phyloP scores from a whole-genome alignment of 345 rosid species.

The Conringia planisiliqua region DNA sequence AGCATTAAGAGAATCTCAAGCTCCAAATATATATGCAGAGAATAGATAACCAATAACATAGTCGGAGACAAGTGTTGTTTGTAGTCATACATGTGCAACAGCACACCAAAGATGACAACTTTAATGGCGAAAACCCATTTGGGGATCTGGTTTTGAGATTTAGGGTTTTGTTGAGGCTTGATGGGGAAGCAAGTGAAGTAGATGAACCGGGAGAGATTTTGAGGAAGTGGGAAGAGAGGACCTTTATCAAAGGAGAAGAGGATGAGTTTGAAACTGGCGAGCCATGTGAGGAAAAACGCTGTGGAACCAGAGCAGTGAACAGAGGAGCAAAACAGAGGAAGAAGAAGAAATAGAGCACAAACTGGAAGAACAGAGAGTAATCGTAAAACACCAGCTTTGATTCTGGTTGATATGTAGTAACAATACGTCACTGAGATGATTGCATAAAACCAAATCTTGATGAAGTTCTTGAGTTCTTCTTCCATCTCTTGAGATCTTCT shows the following conservation, averaged over 20 bases:
- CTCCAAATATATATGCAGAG: conserved; percentile 28
- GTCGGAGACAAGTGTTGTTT: conserved; percentile 3
- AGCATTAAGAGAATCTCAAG: conserved; percentile 34
- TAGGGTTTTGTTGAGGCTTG: conserved; percentile 37
- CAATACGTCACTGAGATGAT: conserved; percentile 33
- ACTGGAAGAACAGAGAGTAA: conserved; percentile 40
- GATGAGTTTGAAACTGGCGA: conserved; percentile 47
- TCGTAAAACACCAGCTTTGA: conserved; percentile 30
- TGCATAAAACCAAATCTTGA: conserved; percentile 24
- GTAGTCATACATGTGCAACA: conserved; percentile 17
- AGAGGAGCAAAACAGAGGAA: conserved; percentile 36
- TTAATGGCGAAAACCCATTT: conserved; percentile 37
- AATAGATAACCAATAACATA: conserved; percentile 7
- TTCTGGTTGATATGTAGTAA: conserved; percentile 30
- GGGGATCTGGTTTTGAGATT: conserved; percentile 9
- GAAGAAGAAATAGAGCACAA: conserved; percentile 25
- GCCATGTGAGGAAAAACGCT: conserved; percentile 37
- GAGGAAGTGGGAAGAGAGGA: conserved; percentile 30
- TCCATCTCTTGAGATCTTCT: conserved; percentile 26
- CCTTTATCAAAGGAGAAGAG: conserved; percentile 42
- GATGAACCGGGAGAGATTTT: conserved; percentile 30
- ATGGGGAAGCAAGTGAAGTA: conserved; percentile 40
- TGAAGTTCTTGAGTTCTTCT: conserved; percentile 30
- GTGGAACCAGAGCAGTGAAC: conserved; percentile 2
- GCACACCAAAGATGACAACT: conserved; percentile 16